Conservation (phyloP, 345 rosid genomes). For the Boechera stricta region DNA sequence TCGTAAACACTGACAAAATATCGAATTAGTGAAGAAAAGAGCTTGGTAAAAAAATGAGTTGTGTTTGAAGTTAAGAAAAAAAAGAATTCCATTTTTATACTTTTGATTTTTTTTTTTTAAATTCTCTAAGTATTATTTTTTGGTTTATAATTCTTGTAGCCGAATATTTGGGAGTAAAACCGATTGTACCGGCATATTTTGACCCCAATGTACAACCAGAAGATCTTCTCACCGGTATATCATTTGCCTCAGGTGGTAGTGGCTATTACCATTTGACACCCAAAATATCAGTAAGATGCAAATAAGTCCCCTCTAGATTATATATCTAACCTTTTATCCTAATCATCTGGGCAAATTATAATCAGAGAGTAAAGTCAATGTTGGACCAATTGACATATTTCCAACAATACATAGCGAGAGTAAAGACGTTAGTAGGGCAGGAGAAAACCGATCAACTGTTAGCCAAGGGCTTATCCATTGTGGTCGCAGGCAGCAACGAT, state of each 20-base stretch:
- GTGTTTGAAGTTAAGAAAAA: neutral
- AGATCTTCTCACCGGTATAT: constrained; percentile 64
- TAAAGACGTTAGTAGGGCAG: constrained; percentile 40
- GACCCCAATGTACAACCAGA: constrained; percentile 49
- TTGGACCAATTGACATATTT: constrained; percentile 40
- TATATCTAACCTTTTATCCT: neutral
- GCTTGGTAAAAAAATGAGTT: neutral
- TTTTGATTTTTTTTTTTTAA: neutral
- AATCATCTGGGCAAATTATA: constrained; percentile 15
- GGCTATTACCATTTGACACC: constrained; percentile 66
- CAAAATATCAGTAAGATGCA: constrained; percentile 44
- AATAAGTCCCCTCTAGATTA: neutral
- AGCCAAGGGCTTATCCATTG: constrained; percentile 36
- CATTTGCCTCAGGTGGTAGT: constrained; percentile 64
- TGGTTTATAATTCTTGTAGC: constrained; percentile 39
- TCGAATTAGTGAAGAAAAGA: neutral
- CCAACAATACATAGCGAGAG: constrained; percentile 31
- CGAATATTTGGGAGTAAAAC: constrained; percentile 55
- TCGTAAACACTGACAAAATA: neutral
- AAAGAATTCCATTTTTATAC: no score
- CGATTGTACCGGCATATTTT: constrained; percentile 53
- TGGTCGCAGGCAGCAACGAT: constrained; percentile 53
- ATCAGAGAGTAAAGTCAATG: constrained; percentile 42
- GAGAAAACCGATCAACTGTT: constrained; percentile 36
- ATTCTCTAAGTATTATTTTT: neutral